Percentiles rank a stretch among this genome's conserved stretches.
Evolutionary conservation across 164 flowering plant species (phyloP).

Genomic region (Umbilicus rupestris): DNA sequence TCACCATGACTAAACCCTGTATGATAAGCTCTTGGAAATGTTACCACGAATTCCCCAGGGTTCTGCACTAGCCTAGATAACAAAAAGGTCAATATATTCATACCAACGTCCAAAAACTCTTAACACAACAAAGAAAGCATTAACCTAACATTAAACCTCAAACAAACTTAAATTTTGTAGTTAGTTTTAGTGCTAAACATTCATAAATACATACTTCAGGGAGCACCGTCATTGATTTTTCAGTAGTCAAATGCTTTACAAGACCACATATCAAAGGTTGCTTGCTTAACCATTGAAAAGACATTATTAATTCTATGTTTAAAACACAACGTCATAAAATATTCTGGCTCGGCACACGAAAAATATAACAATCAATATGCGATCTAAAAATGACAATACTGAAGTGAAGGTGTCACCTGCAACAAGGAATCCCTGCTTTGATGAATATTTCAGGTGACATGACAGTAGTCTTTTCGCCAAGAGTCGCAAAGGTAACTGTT

Average conservation of each 20-base stretch:
- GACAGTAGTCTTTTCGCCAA: constrained; percentile 94
- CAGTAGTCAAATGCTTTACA: neutral
- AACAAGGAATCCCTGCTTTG: constrained; percentile 88
- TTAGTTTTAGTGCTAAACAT: neutral
- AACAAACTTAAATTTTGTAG: neutral
- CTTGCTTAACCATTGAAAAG: neutral
- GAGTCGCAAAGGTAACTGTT: constrained; percentile 84
- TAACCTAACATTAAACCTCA: neutral
- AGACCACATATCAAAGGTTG: neutral
- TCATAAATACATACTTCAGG: neutral
- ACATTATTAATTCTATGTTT: neutral
- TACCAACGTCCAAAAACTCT: neutral
- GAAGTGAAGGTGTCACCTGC: constrained; percentile 55
- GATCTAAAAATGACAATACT: neutral
- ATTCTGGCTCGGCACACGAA: neutral
- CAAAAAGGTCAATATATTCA: constrained; percentile 12
- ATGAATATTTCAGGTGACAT: constrained; percentile 96
- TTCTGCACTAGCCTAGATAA: constrained; percentile 85
- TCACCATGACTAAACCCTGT: constrained; percentile 97
- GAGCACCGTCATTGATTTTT: neutral
- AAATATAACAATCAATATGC: neutral
- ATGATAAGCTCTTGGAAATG: constrained; percentile 98
- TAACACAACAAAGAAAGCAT: neutral
- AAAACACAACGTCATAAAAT: neutral
- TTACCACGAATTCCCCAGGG: constrained; percentile 96